Evolutionary conservation across 2,329 filamentous ascomycete genomes (phyloP), one percentile per base, ranked within the genome.

Genomic region (Knoxdaviesia proteae): DNA sequence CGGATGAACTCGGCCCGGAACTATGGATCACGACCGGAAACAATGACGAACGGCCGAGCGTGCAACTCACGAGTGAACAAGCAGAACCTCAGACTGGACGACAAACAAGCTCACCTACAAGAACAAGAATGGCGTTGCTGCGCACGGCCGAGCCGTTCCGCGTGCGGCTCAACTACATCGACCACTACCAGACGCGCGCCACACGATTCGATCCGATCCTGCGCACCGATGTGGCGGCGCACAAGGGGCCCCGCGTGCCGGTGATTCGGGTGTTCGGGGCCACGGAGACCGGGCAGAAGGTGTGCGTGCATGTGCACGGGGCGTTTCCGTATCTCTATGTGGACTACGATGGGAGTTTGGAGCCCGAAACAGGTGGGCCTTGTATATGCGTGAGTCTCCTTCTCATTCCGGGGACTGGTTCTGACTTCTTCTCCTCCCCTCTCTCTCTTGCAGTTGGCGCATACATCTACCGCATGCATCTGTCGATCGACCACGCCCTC

Each of bases 251-350:
- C 7, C 80, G 76, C 49, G 76, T 96, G 0, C 88, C 90, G 0
- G 74, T 96, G 7, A 77, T 98, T 46, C 76, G 90, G 49, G 72
- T 92, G 7, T 98, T 96, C 60, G 90, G 90, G 1, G 78, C 86
- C 4, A 94, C 88, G 1, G 84, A 93, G 56, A 90, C 84, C 0
- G 90, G 90, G 0, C 87, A 96, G 60, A 94, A 92, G 55, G 84
- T 94, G 10, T 94, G 90, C 61, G 84, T 84, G 32, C 90, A 98
- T 62, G 75, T 98, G 44, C 90, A 96, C 59, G 90, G 92, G 46
- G 86, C 84, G 29, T 87, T 98, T 52, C 90, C 90, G 1, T 98
- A 98, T 55, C 64, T 96, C n/a, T 96, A 86, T 56, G 67, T 98
- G 44, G 80, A 88, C 57, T 94, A 94, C 57, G 65, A 69, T 40